These are phyloP conservation scores for Stachybotrys chartarum DNA, from an alignment of 2,329 filamentous ascomycete species.

Conservation along the genomic window DNA sequence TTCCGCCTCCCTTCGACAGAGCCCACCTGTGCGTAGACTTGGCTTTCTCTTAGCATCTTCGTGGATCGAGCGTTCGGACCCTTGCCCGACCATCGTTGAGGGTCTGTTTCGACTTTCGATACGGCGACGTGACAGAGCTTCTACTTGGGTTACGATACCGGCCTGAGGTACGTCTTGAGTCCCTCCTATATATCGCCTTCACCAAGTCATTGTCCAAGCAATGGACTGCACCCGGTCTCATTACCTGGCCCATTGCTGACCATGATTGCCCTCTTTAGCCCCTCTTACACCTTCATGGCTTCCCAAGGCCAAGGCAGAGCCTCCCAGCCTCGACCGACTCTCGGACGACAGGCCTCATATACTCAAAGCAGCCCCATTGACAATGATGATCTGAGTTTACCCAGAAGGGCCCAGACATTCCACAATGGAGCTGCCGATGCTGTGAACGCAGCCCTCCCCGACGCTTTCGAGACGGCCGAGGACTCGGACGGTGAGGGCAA, in stretches of 20 bases:
- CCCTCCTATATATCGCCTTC: not conserved
- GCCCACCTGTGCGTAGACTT: not conserved
- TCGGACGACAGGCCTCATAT: slow-evolving; percentile 22
- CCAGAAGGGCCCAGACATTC: slow-evolving; percentile 41
- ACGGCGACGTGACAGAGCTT: not conserved
- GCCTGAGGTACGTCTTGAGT: not conserved
- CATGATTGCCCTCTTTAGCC: slow-evolving; percentile 17
- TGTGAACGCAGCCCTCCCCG: slow-evolving; percentile 19
- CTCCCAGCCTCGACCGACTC: slow-evolving; percentile 19
- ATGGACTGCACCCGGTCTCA: not conserved
- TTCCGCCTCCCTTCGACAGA: not conserved
- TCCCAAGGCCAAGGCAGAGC: slow-evolving; percentile 19
- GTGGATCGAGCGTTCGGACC: not conserved
- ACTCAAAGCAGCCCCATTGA: slow-evolving; percentile 18
- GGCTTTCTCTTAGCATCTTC: not conserved
- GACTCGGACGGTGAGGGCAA: slow-evolving; percentile 36
- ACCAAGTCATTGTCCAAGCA: not conserved
- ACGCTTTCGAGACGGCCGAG: slow-evolving; percentile 42
- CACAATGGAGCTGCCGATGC: slow-evolving; percentile 29
- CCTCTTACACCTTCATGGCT: slow-evolving; percentile 24
- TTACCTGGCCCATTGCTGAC: slow-evolving; percentile 7
- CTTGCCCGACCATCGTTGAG: not conserved
- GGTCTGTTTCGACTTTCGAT: not conserved
- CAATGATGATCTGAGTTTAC: slow-evolving; percentile 21
- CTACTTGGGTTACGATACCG: not conserved